Conservation (phyloP, 2,329 filamentous ascomycete genomes). For the Davidsoniella neocaledoniae region DNA sequence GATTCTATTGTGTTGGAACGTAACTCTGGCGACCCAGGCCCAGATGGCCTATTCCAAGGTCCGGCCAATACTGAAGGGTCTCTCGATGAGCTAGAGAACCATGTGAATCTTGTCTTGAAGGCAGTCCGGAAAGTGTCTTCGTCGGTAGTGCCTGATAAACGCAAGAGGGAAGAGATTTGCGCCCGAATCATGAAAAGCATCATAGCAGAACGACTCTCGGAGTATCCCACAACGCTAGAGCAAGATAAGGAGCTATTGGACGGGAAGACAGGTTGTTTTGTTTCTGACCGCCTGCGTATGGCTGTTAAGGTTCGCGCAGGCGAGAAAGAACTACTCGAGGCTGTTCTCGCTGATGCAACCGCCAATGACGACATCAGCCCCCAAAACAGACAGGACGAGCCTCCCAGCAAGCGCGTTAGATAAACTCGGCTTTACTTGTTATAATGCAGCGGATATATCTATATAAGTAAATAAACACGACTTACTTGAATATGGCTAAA, state of each 20-base stretch:
- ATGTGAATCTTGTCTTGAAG: conserved; percentile 34
- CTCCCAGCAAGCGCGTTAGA: neutral
- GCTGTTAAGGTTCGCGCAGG: conserved; percentile 52
- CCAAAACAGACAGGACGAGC: neutral
- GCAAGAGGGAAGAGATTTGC: conserved; percentile 30
- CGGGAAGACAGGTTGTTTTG: conserved; percentile 18
- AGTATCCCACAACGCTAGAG: conserved; percentile 26
- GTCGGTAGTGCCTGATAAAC: conserved; percentile 30
- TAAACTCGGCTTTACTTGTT: neutral
- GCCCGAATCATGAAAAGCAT: conserved; percentile 24
- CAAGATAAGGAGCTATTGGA: conserved; percentile 25
- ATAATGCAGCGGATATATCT: no score
- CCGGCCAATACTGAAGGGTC: conserved; percentile 24
- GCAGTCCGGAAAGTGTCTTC: conserved; percentile 28
- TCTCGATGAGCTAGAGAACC: conserved; percentile 34
- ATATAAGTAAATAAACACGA: no score
- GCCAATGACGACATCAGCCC: neutral
- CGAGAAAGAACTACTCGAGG: conserved; percentile 50
- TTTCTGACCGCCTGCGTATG: conserved; percentile 26
- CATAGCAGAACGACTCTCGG: conserved; percentile 22
- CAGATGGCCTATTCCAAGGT: conserved; percentile 27
- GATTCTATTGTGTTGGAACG: conserved; percentile 56
- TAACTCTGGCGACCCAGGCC: conserved; percentile 32
- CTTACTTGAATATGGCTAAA: no score
- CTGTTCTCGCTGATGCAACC: conserved; percentile 25